A percentile compares a stretch with the other conserved stretches of the same genome.
These are phyloP conservation scores for Stephania cephalantha DNA, from an alignment of 164 flowering plant species.

Conservation along the genomic window DNA sequence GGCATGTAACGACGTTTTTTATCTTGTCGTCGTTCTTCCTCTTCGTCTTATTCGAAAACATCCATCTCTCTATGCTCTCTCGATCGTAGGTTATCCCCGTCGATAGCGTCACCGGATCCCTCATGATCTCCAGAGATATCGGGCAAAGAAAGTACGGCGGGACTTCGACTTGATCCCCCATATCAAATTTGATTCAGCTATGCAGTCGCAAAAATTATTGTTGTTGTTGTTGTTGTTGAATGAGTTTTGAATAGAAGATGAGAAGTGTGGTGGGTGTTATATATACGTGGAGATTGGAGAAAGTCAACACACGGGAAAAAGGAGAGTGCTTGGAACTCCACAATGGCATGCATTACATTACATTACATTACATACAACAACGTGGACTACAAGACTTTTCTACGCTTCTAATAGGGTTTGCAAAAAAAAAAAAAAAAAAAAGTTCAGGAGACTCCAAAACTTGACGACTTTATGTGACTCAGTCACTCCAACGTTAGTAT, in stretches of 20 bases:
- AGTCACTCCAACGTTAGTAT: neutral
- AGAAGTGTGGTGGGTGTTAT: neutral
- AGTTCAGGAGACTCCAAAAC: conserved; percentile 2
- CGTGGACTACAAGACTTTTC: conserved; percentile 4
- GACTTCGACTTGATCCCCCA: conserved; percentile 47
- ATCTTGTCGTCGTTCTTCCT: neutral
- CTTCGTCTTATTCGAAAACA: conserved; percentile 39
- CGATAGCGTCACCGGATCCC: conserved; percentile 68
- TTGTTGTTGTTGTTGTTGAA: neutral
- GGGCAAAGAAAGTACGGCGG: conserved; percentile 75
- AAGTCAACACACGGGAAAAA: conserved; percentile 19
- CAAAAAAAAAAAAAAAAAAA: no score
- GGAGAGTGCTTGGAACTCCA: neutral
- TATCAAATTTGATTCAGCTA: neutral
- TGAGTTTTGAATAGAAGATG: neutral
- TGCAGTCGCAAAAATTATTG: no score
- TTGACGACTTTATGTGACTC: conserved; percentile 8
- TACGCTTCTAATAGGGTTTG: neutral
- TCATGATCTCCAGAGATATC: conserved; percentile 70
- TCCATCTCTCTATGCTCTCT: conserved; percentile 64
- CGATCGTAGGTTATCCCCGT: conserved; percentile 89
- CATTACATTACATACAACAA: no score
- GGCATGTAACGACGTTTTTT: conserved; percentile 29
- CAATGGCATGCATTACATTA: no score
- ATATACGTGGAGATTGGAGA: conserved; percentile 6